Conservation (phyloP, 192 early-diverging fungal species). For the Phlyctochytrium bullatum region DNA sequence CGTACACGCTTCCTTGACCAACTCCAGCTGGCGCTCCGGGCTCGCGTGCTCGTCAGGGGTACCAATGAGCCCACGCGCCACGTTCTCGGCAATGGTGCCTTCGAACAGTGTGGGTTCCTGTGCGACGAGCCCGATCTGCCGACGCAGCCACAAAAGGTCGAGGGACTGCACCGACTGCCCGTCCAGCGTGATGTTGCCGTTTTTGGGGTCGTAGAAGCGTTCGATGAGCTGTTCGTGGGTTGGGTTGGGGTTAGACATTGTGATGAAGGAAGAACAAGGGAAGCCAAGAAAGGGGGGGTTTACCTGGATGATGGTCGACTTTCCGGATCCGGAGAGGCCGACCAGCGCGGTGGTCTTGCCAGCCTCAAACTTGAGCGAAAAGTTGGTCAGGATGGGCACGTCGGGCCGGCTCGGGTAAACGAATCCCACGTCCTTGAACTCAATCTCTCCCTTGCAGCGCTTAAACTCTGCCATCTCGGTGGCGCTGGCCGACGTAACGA, state of each 20-base stretch:
- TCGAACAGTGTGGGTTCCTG: constrained; percentile 67
- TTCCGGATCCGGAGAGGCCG: constrained; percentile 80
- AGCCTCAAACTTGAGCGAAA: constrained; percentile 66
- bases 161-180: constrained; percentile 70
- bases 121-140: constrained; percentile 84
- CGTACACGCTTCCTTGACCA: background rate
- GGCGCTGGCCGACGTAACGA: too few species aligned
- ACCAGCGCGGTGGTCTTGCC: constrained; percentile 91
- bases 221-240: constrained; percentile 56
- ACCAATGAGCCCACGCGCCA: constrained; percentile 61
- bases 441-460: constrained; percentile 55
- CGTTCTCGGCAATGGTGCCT: constrained; percentile 43
- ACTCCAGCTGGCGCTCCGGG: constrained; percentile 29
- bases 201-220: constrained; percentile 71
- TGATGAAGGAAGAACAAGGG: too few species aligned
- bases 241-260: too few species aligned
- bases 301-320: constrained; percentile 73
- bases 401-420: constrained; percentile 84
- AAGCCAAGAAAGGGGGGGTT: too few species aligned
- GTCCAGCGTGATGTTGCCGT: constrained; percentile 67
- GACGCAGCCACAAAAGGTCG: constrained; percentile 79
- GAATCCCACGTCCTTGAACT: constrained; percentile 74
- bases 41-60: constrained; percentile 37
- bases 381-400: constrained; percentile 71
- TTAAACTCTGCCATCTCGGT: constrained; percentile 74